Conservation (phyloP, 2,329 filamentous ascomycete species). For the Diaporthe aspalathi region DNA sequence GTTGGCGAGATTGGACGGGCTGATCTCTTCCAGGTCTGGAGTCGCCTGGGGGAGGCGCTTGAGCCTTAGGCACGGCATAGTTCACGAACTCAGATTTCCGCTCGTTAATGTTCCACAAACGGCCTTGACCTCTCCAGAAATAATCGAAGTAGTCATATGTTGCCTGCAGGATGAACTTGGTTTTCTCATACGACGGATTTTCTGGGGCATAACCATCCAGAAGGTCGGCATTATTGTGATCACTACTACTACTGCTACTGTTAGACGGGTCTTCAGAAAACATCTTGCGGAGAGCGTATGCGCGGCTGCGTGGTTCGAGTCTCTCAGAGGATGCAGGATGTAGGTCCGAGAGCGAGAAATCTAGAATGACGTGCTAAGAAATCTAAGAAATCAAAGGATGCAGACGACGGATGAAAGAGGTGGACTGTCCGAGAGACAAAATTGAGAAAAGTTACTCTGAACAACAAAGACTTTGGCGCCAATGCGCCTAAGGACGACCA, state of each 20-base stretch:
- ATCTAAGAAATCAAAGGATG: not conserved
- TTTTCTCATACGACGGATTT: no score
- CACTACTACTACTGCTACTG: not conserved
- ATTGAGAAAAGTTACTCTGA: not conserved
- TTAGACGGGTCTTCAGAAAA: not conserved
- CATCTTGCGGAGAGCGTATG: not conserved
- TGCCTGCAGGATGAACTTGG: not conserved
- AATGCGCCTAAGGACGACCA: not conserved
- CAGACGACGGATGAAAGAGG: not conserved
- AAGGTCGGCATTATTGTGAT: not conserved
- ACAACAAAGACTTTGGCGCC: not conserved
- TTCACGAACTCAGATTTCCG: not conserved
- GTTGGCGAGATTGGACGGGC: not conserved
- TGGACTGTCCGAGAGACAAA: not conserved
- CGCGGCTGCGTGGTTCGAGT: not conserved
- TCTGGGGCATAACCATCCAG: not conserved
- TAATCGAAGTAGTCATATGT: not conserved
- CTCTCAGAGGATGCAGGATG: not conserved
- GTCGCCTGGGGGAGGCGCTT: not conserved
- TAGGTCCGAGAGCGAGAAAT: not conserved
- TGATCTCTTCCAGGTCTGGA: not conserved
- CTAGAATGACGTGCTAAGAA: not conserved
- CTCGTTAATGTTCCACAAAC: not conserved
- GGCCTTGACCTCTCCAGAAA: not conserved
- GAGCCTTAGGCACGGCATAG: not conserved